These are phyloP conservation scores for Fusarium setosum DNA, from an alignment of 2,329 filamentous ascomycete species.

Conservation along the genomic window DNA sequence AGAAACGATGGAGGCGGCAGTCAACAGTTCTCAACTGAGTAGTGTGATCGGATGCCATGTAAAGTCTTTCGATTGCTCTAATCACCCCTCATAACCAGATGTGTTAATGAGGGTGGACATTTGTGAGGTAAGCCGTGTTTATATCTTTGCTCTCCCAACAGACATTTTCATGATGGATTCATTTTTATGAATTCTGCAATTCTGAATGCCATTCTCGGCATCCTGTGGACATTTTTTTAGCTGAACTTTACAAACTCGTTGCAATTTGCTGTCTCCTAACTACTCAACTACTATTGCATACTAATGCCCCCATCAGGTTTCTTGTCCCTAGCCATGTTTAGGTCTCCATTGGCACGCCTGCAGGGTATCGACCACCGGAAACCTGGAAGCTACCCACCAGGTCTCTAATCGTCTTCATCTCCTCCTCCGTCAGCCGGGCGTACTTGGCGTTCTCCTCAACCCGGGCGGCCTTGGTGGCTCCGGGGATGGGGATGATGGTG, in stretches of 20 bases:
- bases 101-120: not conserved
- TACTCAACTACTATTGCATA: conserved; percentile 8
- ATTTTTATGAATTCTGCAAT: conserved; percentile 63
- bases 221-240: conserved; percentile 49
- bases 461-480: conserved; percentile 66
- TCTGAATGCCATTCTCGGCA: conserved; percentile 49
- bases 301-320: conserved; percentile 25
- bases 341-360: conserved; percentile 49
- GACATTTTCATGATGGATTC: conserved; percentile 50
- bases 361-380: conserved; percentile 61
- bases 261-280: not conserved
- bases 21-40: not conserved
- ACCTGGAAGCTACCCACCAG: conserved; percentile 61
- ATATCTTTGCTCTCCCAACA: not conserved
- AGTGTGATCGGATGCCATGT: too few relatives aligned
- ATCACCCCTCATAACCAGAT: not conserved
- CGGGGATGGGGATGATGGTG: conserved; percentile 73
- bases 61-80: too few relatives aligned
- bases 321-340: conserved; percentile 34
- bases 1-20: not conserved
- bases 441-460: conserved; percentile 70
- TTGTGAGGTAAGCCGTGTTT: conserved; percentile 25
- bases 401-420: conserved; percentile 61
- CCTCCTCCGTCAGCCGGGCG: conserved; percentile 61
- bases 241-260: conserved; percentile 26